Percentiles rank a stretch among this genome's conserved stretches.
Conservation (phyloP, 805 yeast species). For the Candida ascalaphidarum region DNA sequence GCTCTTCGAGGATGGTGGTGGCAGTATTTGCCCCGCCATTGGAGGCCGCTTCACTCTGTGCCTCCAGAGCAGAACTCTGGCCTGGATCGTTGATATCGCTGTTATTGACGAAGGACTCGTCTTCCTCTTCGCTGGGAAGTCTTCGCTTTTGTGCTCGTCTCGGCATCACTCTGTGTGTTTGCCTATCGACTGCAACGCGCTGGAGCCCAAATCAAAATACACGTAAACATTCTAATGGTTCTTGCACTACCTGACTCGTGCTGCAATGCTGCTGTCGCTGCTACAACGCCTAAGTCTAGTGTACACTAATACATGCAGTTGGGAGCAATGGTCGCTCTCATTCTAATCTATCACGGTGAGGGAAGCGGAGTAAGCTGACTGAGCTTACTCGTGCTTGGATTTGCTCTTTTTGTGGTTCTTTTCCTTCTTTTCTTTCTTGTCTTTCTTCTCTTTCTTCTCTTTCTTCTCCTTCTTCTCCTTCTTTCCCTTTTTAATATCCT, state of each 20-base stretch:
- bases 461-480: constrained; percentile 9
- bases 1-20: neutral
- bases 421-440: constrained; percentile 17
- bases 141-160: constrained; percentile 5
- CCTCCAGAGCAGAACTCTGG: constrained; percentile 1
- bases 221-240: neutral
- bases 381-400: constrained; percentile 1
- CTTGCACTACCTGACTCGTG: constrained; percentile 2
- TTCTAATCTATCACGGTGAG: too few species aligned
- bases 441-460: constrained; percentile 16
- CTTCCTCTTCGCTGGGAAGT: constrained; percentile 12
- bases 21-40: neutral
- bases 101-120: constrained; percentile 28
- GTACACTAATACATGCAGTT: too few species aligned
- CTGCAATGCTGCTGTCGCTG: too few species aligned
- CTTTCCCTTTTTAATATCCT: constrained; percentile 2
- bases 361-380: constrained; percentile 1
- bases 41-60: constrained; percentile 1
- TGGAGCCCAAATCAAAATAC: constrained; percentile 1
- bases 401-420: constrained; percentile 12
- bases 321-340: too few species aligned
- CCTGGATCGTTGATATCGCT: constrained; percentile 21
- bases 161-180: constrained; percentile 5
- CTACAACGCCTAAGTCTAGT: too few species aligned
- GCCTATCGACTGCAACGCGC: constrained; percentile 2